Evolutionary conservation across 2,329 filamentous ascomycete species (phyloP).

Genomic region (Leptographium flavum): DNA sequence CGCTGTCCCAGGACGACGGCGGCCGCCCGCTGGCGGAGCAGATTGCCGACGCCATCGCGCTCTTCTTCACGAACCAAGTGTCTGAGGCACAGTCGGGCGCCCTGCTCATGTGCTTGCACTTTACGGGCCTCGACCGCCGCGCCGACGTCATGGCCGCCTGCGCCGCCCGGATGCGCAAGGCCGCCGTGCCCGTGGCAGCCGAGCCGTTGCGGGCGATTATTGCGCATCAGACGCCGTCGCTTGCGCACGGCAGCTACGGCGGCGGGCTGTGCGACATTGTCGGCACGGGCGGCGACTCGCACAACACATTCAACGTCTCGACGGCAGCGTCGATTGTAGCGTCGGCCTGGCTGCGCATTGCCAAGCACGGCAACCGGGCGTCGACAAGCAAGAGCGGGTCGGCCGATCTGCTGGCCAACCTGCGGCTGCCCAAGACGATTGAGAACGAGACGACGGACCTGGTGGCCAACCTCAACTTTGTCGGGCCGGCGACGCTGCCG

Average conservation of each 20-base stretch:
- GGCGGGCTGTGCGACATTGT: conserved; percentile 94
- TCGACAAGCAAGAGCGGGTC: conserved; percentile 93
- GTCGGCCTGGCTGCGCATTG: conserved; percentile 69
- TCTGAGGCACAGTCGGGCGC: conserved; percentile 81
- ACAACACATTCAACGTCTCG: conserved; percentile 97
- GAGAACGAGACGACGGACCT: conserved; percentile 18
- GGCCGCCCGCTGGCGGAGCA: conserved; percentile 54
- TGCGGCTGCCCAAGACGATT: conserved; percentile 39
- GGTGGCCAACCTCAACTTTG: conserved; percentile 58
- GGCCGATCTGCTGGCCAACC: conserved; percentile 73
- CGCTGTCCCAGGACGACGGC: conserved; percentile 22
- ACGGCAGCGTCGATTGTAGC: conserved; percentile 88
- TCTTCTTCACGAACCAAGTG: conserved; percentile 82
- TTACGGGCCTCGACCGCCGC: conserved; percentile 70
- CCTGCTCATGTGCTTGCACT: conserved; percentile 81
- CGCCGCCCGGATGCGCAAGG: conserved; percentile 69
- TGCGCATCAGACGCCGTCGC: conserved; percentile 31
- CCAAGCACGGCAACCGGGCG: conserved; percentile 92
- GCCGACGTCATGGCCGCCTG: conserved; percentile 79
- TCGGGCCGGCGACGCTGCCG: conserved; percentile 57
- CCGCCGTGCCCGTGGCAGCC: conserved; percentile 58
- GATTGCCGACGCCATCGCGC: conserved; percentile 76
- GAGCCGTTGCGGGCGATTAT: conserved; percentile 47
- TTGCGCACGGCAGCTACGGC: conserved; percentile 57
- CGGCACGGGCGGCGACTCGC: conserved; percentile 87